A percentile compares a stretch with the other conserved stretches of the same genome.
Evolutionary conservation across 2,329 filamentous ascomycete genomes (phyloP).

Genomic region (Fusarium protoensiforme): DNA sequence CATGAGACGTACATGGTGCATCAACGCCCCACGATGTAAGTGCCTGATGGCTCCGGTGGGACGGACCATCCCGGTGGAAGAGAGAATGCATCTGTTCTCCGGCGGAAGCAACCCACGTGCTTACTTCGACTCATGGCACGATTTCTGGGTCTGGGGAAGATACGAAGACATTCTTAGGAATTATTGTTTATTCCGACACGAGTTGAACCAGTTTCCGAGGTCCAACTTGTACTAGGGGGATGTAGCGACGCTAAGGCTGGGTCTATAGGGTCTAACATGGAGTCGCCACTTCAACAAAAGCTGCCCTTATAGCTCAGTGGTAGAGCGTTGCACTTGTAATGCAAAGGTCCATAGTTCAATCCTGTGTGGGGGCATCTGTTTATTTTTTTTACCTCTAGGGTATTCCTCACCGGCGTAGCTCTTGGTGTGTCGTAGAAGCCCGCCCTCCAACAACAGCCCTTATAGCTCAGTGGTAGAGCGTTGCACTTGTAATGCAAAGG

Average conservation of each 20-base stretch:
- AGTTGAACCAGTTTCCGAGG: neutral
- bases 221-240: neutral
- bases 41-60: neutral
- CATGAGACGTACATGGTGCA: neutral
- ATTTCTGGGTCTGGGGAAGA: neutral
- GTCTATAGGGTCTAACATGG: neutral
- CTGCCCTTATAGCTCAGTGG: constrained; percentile 36
- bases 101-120: neutral
- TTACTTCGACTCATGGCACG: neutral
- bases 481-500: constrained; percentile 16
- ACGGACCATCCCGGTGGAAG: neutral
- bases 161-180: neutral
- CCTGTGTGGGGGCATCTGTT: constrained; percentile 34
- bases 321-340: constrained; percentile 40
- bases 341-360: constrained; percentile 40
- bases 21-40: neutral
- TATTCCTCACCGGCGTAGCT: neutral
- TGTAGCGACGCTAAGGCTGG: fast-evolving
- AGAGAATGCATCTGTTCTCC: neutral
- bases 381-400: neutral
- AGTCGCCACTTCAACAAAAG: neutral
- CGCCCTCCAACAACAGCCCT: neutral
- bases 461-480: constrained; percentile 17
- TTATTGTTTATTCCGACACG: neutral
- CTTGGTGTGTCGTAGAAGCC: neutral